Conservation (phyloP, 2,329 filamentous ascomycete genomes). For the Phialophora macrospora region DNA sequence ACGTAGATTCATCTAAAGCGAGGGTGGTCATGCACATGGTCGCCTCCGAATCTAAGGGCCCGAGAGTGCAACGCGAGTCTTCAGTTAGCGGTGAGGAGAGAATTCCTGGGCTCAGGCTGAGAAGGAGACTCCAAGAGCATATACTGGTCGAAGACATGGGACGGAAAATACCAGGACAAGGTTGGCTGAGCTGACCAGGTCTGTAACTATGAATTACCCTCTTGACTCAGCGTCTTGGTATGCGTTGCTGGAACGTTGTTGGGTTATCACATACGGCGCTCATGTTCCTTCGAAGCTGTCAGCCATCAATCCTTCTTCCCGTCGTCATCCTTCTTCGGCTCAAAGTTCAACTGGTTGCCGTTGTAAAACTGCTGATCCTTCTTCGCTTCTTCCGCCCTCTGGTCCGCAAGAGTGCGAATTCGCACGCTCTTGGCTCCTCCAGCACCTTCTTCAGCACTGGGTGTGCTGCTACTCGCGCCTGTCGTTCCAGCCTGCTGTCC, state of each 20-base stretch:
- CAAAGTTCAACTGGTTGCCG: conserved; percentile 80
- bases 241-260: not conserved
- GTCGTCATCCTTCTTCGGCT: conserved; percentile 64
- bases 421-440: conserved; percentile 43
- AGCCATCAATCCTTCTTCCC: conserved; percentile 43
- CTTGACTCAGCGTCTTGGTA: not conserved
- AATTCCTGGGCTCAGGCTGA: not conserved
- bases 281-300: not conserved
- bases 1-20: not conserved
- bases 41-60: too few species aligned
- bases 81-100: not conserved
- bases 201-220: not conserved
- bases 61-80: not conserved
- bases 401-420: conserved; percentile 60
- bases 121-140: not conserved
- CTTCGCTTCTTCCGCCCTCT: conserved; percentile 52
- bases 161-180: not conserved
- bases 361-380: conserved; percentile 77
- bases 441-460: conserved; percentile 32
- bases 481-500: not conserved
- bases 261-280: not conserved
- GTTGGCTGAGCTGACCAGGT: not conserved
- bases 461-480: conserved; percentile 4
- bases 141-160: not conserved
- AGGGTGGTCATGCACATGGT: not conserved